These are phyloP conservation scores for Funneliformis mosseae DNA, from an alignment of 192 early-diverging fungal species.

Conservation along the genomic window DNA sequence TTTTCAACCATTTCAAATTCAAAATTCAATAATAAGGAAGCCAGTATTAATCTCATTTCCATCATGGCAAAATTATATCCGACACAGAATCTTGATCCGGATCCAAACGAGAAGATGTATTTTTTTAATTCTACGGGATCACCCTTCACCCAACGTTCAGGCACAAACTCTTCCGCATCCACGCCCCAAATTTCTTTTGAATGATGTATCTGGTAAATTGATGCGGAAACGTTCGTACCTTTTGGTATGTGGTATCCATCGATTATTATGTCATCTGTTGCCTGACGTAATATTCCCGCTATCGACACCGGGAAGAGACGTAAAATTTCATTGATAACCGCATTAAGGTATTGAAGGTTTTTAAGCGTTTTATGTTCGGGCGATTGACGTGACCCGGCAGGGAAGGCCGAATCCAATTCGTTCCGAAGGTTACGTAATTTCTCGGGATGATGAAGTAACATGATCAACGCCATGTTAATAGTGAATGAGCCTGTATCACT, in stretches of 20 bases:
- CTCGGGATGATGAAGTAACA: conserved; percentile 39
- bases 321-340: conserved; percentile 57
- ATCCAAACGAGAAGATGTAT: conserved; percentile 51
- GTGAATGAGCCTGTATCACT: conserved; percentile 45
- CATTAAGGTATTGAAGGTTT: conserved; percentile 52
- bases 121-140: conserved; percentile 37
- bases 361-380: conserved; percentile 44
- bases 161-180: conserved; percentile 57
- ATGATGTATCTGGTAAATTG: conserved; percentile 33
- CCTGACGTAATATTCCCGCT: conserved; percentile 42
- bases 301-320: conserved; percentile 46
- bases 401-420: conserved; percentile 37
- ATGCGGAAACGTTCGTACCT: conserved; percentile 33
- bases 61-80: conserved; percentile 54
- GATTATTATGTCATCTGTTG: conserved; percentile 44
- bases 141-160: conserved; percentile 55
- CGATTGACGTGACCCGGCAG: background rate
- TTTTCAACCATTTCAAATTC: conserved; percentile 43
- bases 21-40: conserved; percentile 48
- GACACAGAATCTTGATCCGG: conserved; percentile 56
- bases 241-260: conserved; percentile 54
- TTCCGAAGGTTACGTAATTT: conserved; percentile 36
- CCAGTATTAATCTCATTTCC: conserved; percentile 55
- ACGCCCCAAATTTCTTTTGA: conserved; percentile 48
- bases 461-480: conserved; percentile 39